These are phyloP conservation scores for Penstemon barbatus DNA, from an alignment of 257 asterid species.

Conservation along the genomic window DNA sequence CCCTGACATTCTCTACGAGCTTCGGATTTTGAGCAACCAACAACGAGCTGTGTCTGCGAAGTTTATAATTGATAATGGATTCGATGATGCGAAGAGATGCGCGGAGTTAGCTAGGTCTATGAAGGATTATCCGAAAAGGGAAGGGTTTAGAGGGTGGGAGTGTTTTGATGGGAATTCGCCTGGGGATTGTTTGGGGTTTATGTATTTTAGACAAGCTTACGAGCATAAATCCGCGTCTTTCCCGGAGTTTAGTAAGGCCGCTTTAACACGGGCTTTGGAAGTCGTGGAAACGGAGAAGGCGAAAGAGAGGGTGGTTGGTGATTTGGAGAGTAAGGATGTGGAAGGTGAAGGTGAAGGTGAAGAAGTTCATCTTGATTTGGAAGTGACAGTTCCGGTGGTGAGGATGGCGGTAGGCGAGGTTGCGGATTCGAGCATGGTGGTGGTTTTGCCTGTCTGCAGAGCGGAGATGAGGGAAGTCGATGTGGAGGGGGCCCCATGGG, in stretches of 20 bases:
- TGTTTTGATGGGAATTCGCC: conserved; percentile 59
- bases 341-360: conserved; percentile 20
- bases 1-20: conserved; percentile 68
- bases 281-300: conserved; percentile 65
- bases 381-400: conserved; percentile 71
- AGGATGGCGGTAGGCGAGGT: conserved; percentile 84
- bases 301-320: conserved; percentile 40
- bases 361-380: background rate
- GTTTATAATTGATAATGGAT: conserved; percentile 43
- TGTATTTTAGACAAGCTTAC: conserved; percentile 65
- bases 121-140: conserved; percentile 78
- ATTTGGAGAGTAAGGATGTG: conserved; percentile 43
- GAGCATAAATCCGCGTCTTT: conserved; percentile 55
- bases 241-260: conserved; percentile 41
- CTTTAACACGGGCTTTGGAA: conserved; percentile 60
- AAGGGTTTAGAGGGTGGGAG: conserved; percentile 66
- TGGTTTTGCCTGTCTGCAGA: conserved; percentile 78
- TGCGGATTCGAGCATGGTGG: conserved; percentile 66
- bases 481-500: conserved; percentile 92
- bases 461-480: conserved; percentile 59
- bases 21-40: conserved; percentile 51
- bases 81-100: conserved; percentile 43
- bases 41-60: conserved; percentile 67
- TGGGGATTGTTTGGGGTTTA: conserved; percentile 85
- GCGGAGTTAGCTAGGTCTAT: conserved; percentile 67